Base-by-base conservation (phyloP, 2,329 filamentous ascomycete species). In the Hypoxylon sp. region DNA sequence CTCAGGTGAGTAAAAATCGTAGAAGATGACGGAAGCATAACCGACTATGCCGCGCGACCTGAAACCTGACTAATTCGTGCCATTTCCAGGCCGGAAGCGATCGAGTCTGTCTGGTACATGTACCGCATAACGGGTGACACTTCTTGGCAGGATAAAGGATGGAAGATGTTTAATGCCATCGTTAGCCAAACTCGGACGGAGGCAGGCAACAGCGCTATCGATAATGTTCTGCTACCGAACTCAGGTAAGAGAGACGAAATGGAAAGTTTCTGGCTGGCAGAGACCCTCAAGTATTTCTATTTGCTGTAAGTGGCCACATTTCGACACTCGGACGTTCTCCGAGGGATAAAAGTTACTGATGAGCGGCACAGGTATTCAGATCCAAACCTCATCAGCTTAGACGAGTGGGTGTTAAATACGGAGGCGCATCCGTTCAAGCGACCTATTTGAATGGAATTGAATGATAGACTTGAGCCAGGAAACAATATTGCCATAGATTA, bases 231-330 rank as follows among this genome's bases (percentile, higher is more conserved):
- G 22, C 60, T 67, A 4, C 61, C 77, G 1, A 76, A 82, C 16
- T 78, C 83, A 0, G 72, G 72, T 8, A 80, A 83, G 57, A 75
- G 78, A 38, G 87, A 93, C 76, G 82, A 83, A 70, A 94, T 95
- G 91, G 91, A 97, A 80, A 94, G 91, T 74, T 97, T 96, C 78
- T 97, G 93, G 92, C 83, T 93, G 65, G 91, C 91, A 2, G 93
- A 97, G 83, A 97, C 93, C 40, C 81, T 97, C 71, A 97, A 97
- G 82, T 97, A 97, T 75, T 97, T 96, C 70, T 97, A 93, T 76
- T 78, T 97, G 60, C 83, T 97, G 51, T 97, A 92, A 76, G 88
- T 88, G 20, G 28, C 24, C 28, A 18, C 33, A 12, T 26, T 26
- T 38, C 6, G 3, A 33, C 16, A 32, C 11, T 9, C 20, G 20